phyloP scores from a whole-genome alignment of 345 rosid species.

The Trapa incisa region DNA sequence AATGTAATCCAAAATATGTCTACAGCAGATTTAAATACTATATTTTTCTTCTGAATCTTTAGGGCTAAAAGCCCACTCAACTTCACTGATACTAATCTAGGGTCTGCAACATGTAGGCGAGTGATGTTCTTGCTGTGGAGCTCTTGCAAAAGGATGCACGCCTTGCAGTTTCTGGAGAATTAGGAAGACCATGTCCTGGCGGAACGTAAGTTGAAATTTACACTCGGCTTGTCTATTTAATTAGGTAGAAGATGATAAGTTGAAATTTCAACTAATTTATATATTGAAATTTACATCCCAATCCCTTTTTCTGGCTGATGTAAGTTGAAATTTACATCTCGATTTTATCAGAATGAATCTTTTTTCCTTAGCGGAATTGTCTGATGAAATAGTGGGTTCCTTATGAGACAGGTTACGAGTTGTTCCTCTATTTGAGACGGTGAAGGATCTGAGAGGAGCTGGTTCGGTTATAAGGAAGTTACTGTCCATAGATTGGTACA shows the following conservation, averaged over 20 bases:
- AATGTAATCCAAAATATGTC: slow-evolving; percentile 34
- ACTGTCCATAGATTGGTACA: slow-evolving; percentile 88
- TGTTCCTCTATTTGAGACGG: slow-evolving; percentile 93
- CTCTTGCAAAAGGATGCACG: slow-evolving; percentile 91
- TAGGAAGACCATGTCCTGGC: slow-evolving; percentile 80
- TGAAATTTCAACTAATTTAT: too few species aligned
- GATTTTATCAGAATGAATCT: not conserved
- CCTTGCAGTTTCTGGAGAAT: slow-evolving; percentile 70
- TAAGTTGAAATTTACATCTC: too few species aligned
- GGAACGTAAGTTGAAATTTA: slow-evolving; percentile 47
- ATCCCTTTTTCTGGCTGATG: too few species aligned
- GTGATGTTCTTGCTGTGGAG: slow-evolving; percentile 95
- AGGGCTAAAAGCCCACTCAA: not conserved
- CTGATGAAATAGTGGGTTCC: not conserved
- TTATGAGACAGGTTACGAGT: slow-evolving; percentile 59
- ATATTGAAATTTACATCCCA: too few species aligned
- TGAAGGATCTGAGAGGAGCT: slow-evolving; percentile 77
- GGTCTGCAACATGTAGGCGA: slow-evolving; percentile 42
- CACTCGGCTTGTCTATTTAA: not conserved
- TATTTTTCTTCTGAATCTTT: not conserved
- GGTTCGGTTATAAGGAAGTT: slow-evolving; percentile 74
- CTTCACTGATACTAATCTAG: not conserved
- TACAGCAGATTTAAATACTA: slow-evolving; percentile 1
- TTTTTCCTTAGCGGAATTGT: not conserved
- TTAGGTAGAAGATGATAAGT: not conserved